phyloP scores from a whole-genome alignment of 805 yeast genomes.

The Metschnikowia vanudenii region DNA sequence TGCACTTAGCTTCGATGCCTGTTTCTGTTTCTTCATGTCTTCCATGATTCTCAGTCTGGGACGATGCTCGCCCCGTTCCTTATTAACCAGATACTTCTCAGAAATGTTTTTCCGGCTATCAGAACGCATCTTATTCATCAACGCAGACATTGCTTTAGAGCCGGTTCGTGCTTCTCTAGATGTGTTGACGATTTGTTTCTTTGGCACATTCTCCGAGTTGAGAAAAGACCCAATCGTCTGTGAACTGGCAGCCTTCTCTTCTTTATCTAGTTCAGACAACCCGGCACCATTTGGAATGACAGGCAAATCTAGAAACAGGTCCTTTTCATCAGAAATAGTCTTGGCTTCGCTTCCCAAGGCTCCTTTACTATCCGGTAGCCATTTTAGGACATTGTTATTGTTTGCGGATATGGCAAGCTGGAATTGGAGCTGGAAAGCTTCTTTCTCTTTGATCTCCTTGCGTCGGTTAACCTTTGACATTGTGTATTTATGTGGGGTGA shows the following conservation, averaged over 20 bases:
- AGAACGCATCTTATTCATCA: conserved; percentile 37
- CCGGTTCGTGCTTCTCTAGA: conserved; percentile 15
- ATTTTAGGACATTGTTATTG: conserved; percentile 35
- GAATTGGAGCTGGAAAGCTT: conserved; percentile 46
- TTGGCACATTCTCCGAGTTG: conserved; percentile 10
- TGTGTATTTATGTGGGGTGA: not conserved
- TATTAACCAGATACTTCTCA: conserved; percentile 3
- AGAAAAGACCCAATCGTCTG: conserved; percentile 32
- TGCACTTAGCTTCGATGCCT: not conserved
- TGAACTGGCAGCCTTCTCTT: not conserved
- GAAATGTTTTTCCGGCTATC: conserved; percentile 20
- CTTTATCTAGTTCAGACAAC: conserved; percentile 21
- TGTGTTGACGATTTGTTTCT: conserved; percentile 3
- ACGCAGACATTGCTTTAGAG: conserved; percentile 38
- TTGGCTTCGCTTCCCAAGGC: not conserved
- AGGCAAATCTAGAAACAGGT: conserved; percentile 33
- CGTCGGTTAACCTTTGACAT: conserved; percentile 30
- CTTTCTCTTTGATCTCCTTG: conserved; percentile 46
- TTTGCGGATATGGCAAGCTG: conserved; percentile 42
- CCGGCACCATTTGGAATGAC: conserved; percentile 35
- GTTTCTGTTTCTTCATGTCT: conserved; percentile 7
- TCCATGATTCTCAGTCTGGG: conserved; percentile 12
- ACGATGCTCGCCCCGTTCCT: not conserved
- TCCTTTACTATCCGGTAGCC: conserved; percentile 29
- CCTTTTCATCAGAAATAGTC: conserved; percentile 4